These are phyloP conservation scores for Leccinum olivaceopallidum DNA, from an alignment of 768 basidiomycete genomes.

Conservation along the genomic window DNA sequence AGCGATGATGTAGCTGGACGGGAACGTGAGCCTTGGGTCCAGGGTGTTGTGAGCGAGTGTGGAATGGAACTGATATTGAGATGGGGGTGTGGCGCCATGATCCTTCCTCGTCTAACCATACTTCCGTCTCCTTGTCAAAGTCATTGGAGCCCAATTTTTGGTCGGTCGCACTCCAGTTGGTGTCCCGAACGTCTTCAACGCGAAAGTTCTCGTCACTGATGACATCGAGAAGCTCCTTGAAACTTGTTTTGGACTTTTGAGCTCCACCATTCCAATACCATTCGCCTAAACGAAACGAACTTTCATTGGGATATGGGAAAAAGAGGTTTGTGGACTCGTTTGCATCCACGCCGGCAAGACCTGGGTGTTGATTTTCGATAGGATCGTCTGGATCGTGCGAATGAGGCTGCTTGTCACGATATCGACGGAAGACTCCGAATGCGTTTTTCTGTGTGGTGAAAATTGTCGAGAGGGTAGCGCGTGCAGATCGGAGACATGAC, in stretches of 20 bases:
- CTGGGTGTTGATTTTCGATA: background rate
- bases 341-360: background rate
- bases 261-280: background rate
- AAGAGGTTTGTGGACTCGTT: background rate
- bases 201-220: background rate
- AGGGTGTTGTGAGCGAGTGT: background rate
- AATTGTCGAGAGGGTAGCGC: background rate
- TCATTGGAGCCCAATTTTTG: background rate
- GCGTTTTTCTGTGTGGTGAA: background rate
- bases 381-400: background rate
- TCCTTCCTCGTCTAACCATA: background rate
- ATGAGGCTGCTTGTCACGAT: background rate
- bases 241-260: background rate
- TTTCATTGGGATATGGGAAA: background rate
- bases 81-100: background rate
- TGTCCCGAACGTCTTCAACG: background rate
- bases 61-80: background rate
- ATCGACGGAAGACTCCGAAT: background rate
- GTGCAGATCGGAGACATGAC: background rate
- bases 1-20: background rate
- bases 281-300: background rate
- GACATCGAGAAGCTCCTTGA: background rate
- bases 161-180: background rate
- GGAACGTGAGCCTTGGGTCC: background rate
- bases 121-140: background rate